These are phyloP conservation scores for Ophiostoma perfectum DNA, from an alignment of 2,329 filamentous ascomycete genomes.

Conservation along the genomic window DNA sequence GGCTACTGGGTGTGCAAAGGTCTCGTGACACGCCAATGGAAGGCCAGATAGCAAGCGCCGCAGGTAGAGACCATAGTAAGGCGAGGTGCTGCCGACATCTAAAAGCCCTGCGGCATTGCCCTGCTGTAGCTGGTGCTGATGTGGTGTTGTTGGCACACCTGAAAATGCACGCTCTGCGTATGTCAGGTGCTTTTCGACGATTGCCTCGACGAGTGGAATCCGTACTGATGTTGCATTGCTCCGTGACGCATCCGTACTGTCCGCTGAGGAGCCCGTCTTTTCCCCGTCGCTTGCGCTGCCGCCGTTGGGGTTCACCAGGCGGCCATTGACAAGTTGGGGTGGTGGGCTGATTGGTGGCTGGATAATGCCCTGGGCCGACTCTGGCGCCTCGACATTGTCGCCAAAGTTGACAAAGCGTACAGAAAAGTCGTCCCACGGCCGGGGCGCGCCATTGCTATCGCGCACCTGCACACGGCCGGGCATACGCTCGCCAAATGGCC, in stretches of 20 bases:
- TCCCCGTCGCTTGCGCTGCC: conserved; percentile 14
- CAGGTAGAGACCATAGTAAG: conserved; percentile 81
- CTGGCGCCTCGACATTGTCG: conserved; percentile 49
- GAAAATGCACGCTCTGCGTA: conserved; percentile 62
- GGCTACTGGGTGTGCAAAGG: conserved; percentile 89
- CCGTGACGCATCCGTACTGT: conserved; percentile 14
- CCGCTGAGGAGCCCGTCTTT: background rate
- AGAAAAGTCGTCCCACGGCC: conserved; percentile 81
- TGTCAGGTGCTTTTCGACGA: conserved; percentile 72
- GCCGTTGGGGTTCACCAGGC: background rate
- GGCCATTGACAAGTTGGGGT: conserved; percentile 17
- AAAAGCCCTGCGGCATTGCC: conserved; percentile 35
- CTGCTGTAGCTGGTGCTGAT: conserved; percentile 30
- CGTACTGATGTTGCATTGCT: conserved; percentile 35
- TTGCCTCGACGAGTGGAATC: conserved; percentile 68
- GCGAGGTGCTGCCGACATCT: conserved; percentile 55
- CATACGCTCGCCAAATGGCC: conserved; percentile 85
- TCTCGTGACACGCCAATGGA: conserved; percentile 77
- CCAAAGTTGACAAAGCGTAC: conserved; percentile 76
- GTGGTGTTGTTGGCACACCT: conserved; percentile 31
- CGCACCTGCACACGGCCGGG: conserved; percentile 83
- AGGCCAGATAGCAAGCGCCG: conserved; percentile 75
- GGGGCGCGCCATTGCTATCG: conserved; percentile 81
- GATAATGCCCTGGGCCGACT: conserved; percentile 36
- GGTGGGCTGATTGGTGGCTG: conserved; percentile 27